A percentile compares a stretch with the other conserved stretches of the same genome.
These are phyloP conservation scores for Alternaria triticimaculans DNA, from an alignment of 2,329 filamentous ascomycete genomes.

Conservation along the genomic window DNA sequence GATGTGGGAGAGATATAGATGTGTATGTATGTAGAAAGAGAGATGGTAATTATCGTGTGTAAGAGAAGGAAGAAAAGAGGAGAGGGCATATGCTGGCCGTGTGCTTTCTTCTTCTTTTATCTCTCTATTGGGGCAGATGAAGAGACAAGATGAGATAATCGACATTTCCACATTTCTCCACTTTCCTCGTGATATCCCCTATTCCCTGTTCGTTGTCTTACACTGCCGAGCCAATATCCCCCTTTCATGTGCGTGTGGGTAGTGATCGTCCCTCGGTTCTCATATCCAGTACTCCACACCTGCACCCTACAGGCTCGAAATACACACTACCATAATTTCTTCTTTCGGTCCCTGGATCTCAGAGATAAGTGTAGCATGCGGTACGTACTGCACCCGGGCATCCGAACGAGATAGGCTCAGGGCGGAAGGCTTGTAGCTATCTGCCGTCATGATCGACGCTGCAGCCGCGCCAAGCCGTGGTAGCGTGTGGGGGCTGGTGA, in stretches of 20 bases:
- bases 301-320: neutral
- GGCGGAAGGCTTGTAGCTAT: neutral
- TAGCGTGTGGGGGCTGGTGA: conserved; percentile 1
- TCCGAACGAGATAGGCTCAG: neutral
- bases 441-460: conserved; percentile 1
- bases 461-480: neutral
- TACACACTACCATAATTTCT: neutral
- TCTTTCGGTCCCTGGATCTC: neutral
- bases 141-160: neutral
- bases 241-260: neutral
- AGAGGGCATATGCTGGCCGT: conserved; percentile 1
- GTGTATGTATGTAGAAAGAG: neutral
- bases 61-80: neutral
- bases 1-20: neutral
- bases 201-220: neutral
- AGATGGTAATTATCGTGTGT: neutral
- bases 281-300: neutral
- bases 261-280: neutral
- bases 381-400: neutral
- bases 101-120: neutral
- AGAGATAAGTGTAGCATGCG: too few species aligned
- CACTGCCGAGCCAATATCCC: neutral
- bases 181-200: neutral
- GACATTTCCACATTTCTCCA: neutral
- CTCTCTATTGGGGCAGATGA: neutral